Base-by-base conservation (phyloP, 306 rosid species). In the Casuarina glauca region DNA sequence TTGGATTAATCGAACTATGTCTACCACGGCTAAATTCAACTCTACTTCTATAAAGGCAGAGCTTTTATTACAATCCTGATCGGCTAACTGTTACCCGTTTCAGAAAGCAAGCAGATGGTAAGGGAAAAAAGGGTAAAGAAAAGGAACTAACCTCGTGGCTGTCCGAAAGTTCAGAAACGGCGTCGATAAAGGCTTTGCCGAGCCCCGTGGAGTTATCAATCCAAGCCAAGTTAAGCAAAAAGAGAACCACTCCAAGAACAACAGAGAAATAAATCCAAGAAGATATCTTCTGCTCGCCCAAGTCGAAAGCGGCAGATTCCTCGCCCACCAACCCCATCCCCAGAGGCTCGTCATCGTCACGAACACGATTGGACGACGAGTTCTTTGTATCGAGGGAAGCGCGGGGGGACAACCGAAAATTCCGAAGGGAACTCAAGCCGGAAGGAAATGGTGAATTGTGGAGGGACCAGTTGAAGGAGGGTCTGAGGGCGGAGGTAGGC, bases 141-240 rank as follows among this genome's bases (percentile, higher is more conserved):
- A 0, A 45, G 74, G 3, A 62, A 60, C 66, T 74, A 12, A 92
- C 97, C 96, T 93, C 97, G 20, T 67, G 92, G 74, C 90, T 87
- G 75, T 87, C 92, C 0, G 97, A 93, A 76, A 93, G 77, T 2
- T 44, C 53, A 48, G 97, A 93, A 83, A 93, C 77, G 0, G 96
- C 86, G n/a, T 89, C 91, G 20, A 90, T 39, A 17, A 90, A 87
- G 51, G 91, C 75, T 78, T 89, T 89, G 15, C 97, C 97, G 7
- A 84, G 83, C 10, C 93, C 97, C 11, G 89, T 80, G 36, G 93
- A 89, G 67, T 93, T 89, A 79, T 93, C 96, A 63, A 93, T 85
- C 96, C 97, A 93, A 7, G 77, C 90, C 0, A 89, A 81, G 55
- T 93, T 74, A n/a, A 93, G 96, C 70, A 83, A 82, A 46, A 86